Evolutionary conservation across 768 basidiomycete species (phyloP).

Genomic region (Cyathus striatus): DNA sequence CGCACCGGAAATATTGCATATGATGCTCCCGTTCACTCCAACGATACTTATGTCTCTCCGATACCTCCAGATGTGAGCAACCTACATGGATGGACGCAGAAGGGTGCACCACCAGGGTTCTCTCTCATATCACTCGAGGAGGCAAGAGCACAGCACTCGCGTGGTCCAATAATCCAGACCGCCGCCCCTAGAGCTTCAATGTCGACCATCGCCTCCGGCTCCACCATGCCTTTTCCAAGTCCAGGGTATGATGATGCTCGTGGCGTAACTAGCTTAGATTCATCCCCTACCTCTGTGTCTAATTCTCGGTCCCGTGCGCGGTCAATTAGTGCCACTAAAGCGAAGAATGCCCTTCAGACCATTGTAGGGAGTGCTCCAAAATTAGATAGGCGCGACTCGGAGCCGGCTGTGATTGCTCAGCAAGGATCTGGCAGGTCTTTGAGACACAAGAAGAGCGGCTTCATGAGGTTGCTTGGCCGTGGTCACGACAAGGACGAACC

Average conservation of each 20-base stretch:
- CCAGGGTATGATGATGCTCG: slow-evolving; percentile 20
- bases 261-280: slow-evolving; percentile 6
- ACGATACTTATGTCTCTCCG: slow-evolving; percentile 16
- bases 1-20: slow-evolving; percentile 20
- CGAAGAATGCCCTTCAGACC: slow-evolving; percentile 40
- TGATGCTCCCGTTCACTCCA: slow-evolving; percentile 10
- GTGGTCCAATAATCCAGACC: slow-evolving; percentile 38
- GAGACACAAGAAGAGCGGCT: slow-evolving; percentile 77
- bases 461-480: slow-evolving; percentile 68
- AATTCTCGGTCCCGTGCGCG: slow-evolving; percentile 37
- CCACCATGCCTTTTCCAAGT: slow-evolving; percentile 25
- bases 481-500: slow-evolving; percentile 43
- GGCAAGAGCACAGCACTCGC: slow-evolving; percentile 66
- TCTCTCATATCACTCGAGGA: slow-evolving; percentile 74
- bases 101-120: slow-evolving; percentile 42
- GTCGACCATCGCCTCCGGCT: slow-evolving; percentile 15
- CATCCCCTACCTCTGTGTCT: slow-evolving; percentile 6
- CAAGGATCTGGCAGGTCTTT: slow-evolving; percentile 35
- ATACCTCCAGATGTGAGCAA: slow-evolving; percentile 21
- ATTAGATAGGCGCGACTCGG: slow-evolving; percentile 39
- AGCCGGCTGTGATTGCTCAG: slow-evolving; percentile 16
- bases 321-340: slow-evolving; percentile 60
- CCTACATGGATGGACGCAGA: slow-evolving; percentile 50
- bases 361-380: slow-evolving; percentile 35
- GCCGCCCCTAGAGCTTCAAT: slow-evolving; percentile 17